Evolutionary conservation across 306 rosid genomes (phyloP).

Genomic region (Quercus berberidifolia): DNA sequence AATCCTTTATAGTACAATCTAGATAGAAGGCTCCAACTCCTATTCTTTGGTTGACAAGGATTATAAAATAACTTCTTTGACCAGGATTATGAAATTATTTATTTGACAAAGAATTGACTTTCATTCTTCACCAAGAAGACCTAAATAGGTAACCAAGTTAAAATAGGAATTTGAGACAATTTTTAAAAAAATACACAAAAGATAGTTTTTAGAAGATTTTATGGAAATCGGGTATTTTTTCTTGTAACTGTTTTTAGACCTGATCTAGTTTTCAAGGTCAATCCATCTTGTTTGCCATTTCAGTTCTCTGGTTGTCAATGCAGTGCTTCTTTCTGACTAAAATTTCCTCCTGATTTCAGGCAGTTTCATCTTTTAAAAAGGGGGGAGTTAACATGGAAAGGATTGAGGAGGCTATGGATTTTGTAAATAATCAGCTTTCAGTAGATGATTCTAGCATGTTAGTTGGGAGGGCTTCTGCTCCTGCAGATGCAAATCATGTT

Average conservation of each 20-base stretch:
- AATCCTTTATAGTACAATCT: no score
- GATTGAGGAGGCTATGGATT: conserved; percentile 73
- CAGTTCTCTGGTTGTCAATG: conserved; percentile 6
- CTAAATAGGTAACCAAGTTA: no score
- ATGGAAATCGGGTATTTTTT: neutral
- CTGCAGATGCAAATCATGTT: conserved; percentile 38
- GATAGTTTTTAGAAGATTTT: neutral
- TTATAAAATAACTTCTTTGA: no score
- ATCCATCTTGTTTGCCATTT: conserved; percentile 14
- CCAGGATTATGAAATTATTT: no score
- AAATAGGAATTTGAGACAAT: no score
- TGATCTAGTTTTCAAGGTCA: conserved; percentile 3
- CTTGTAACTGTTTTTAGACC: conserved; percentile 8
- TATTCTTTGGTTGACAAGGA: no score
- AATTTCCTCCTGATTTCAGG: conserved; percentile 53
- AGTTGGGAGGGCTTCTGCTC: conserved; percentile 28
- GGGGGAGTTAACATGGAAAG: conserved; percentile 46
- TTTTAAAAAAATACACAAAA: neutral
- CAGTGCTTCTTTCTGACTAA: conserved; percentile 23
- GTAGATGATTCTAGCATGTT: conserved; percentile 53
- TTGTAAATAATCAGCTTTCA: conserved; percentile 58
- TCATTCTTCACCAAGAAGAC: no score
- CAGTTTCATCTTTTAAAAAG: conserved; percentile 51
- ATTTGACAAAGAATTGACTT: no score
- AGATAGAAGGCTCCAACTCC: no score